Conservation (phyloP, 331 rosid species). For the Dryas integrifolia region DNA sequence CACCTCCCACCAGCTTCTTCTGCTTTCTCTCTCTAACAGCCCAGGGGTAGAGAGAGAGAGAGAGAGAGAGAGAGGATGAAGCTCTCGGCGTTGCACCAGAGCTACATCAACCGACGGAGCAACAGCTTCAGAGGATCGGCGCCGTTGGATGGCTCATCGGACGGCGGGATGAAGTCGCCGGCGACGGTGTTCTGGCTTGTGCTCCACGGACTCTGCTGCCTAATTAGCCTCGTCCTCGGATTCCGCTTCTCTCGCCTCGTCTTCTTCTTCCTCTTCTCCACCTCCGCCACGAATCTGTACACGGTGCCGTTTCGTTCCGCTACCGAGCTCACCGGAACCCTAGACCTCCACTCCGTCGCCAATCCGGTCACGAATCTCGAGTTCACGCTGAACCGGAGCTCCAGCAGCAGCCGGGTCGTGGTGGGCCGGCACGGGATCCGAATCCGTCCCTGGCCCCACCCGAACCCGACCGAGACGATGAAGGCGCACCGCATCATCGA, state of each 20-base stretch:
- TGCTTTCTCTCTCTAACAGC: slow-evolving; percentile 22
- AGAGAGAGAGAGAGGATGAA: slow-evolving; percentile 49
- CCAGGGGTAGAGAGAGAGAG: slow-evolving; percentile 16
- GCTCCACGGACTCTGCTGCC: slow-evolving; percentile 84
- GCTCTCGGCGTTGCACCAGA: slow-evolving; percentile 88
- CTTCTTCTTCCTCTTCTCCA: slow-evolving; percentile 78
- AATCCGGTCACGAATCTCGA: slow-evolving; percentile 28
- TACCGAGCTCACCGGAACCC: slow-evolving; percentile 42
- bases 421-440: slow-evolving; percentile 99
- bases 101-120: slow-evolving; percentile 66
- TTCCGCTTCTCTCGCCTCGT: slow-evolving; percentile 95
- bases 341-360: slow-evolving; percentile 33
- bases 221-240: slow-evolving; percentile 85
- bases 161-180: slow-evolving; percentile 66
- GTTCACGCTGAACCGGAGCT: slow-evolving; percentile 39
- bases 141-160: slow-evolving; percentile 61
- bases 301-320: slow-evolving; percentile 63
- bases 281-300: slow-evolving; percentile 58
- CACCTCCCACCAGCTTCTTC: background rate
- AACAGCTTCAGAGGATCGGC: slow-evolving; percentile 78
- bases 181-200: slow-evolving; percentile 82
- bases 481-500: slow-evolving; percentile 87
- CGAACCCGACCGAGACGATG: slow-evolving; percentile 91
- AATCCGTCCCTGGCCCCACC: slow-evolving; percentile 99
- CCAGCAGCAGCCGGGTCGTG: slow-evolving; percentile 63